Base-by-base conservation (phyloP, 208 protist genomes). In the Trypanosoma caninum region DNA sequence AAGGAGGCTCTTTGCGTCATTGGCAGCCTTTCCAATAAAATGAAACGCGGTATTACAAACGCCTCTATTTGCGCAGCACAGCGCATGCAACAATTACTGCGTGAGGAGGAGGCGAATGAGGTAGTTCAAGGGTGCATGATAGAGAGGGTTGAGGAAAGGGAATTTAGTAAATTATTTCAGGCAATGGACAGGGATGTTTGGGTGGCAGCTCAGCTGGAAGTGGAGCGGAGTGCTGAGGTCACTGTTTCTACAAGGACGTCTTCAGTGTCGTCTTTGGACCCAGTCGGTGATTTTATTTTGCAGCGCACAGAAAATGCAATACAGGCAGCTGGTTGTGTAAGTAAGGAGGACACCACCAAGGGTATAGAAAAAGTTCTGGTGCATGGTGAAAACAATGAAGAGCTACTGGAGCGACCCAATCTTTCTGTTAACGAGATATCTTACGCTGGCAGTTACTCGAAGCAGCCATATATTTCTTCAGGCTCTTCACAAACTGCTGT, bases 91-190 rank as follows among this genome's bases (percentile, higher is more conserved):
- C 23, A 1, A 4, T 33, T 35, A 22, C 46, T n/a, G 46, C 14
- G 58, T n/a, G 30, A 46, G 33, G 5, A 9, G 45, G 27, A 57
- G 3, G 34, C 23, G n/a, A 38, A 57, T 2, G 59, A 65, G 18
- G 16, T 27, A 22, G 41, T 6, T 2, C 18, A 11, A 23, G 20
- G 55, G 13, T 2, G 41, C 13, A 16, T 22, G 14, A 47, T 51
- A 8, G 55, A 61, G 27, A 11, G n/a, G 16, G 40, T 38, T 10
- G 55, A 61, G 33, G 57, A 52, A 0, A 45, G 38, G 45, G 44
- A 23, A n/a, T 10, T 42, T 16, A 31, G 10, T 1, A 33, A 44
- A 14, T 5, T 63, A n/a, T 18, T 63, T 20, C 20, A 53, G 0
- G 31, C 27, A 8, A 34, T 63, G 5, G 22, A 35, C 3, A 6